Conservation (phyloP, 83 land plant species). For the Picea abies region DNA sequence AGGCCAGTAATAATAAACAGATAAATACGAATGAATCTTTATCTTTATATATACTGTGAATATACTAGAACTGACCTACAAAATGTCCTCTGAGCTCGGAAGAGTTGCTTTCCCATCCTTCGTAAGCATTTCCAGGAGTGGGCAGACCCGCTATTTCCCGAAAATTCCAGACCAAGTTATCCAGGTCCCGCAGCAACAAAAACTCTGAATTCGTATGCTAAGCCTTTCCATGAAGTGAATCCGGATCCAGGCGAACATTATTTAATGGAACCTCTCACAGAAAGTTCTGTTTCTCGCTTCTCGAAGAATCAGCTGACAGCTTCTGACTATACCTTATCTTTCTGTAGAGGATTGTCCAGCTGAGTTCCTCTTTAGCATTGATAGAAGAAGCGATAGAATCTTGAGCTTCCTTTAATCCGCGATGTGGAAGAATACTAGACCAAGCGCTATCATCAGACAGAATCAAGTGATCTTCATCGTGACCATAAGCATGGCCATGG, state of each 20-base stretch:
- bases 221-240: slow-evolving; percentile 60
- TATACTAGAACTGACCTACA: slow-evolving; percentile 59
- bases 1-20: background rate
- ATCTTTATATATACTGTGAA: background rate
- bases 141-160: slow-evolving; percentile 68
- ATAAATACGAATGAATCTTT: background rate
- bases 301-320: background rate
- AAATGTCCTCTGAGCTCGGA: slow-evolving; percentile 91
- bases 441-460: background rate
- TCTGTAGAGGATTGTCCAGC: slow-evolving; percentile 50
- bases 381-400: background rate
- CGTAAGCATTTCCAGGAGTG: slow-evolving; percentile 69
- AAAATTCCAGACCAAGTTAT: slow-evolving; percentile 84
- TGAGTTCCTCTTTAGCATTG: slow-evolving; percentile 19
- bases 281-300: slow-evolving; percentile 19
- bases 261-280: background rate
- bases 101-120: slow-evolving; percentile 79
- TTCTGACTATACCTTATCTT: slow-evolving; percentile 26
- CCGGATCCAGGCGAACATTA: slow-evolving; percentile 62
- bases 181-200: slow-evolving; percentile 80
- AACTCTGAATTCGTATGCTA: slow-evolving; percentile 86
- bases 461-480: slow-evolving; percentile 7
- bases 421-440: background rate
- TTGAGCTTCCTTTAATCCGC: background rate
- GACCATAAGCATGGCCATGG: slow-evolving; percentile 21